phyloP scores from a whole-genome alignment of 345 rosid species.

The Aquilaria yunnanensis region DNA sequence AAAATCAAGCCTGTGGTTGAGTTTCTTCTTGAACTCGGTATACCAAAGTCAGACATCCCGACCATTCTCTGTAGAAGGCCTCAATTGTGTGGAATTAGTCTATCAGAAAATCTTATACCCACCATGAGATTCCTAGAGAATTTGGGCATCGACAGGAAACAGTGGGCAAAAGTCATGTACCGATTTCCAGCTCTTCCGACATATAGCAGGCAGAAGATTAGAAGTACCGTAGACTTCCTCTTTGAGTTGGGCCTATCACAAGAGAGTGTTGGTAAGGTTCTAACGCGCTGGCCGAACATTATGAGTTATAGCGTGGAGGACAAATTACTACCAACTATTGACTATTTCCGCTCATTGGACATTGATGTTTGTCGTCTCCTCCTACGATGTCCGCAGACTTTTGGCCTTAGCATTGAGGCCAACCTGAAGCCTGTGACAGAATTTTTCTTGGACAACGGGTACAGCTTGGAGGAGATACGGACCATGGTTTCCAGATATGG shows the following conservation, averaged over 20 bases:
- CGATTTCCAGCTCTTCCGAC: constrained; percentile 80
- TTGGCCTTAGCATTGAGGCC: constrained; percentile 79
- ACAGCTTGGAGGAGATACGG: constrained; percentile 48
- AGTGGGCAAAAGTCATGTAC: constrained; percentile 80
- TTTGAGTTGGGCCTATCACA: constrained; percentile 58
- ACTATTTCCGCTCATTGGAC: constrained; percentile 58
- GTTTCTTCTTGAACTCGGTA: constrained; percentile 75
- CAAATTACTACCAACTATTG: constrained; percentile 70
- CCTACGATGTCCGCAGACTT: constrained; percentile 64
- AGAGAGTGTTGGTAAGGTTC: constrained; percentile 57
- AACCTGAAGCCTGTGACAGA: constrained; percentile 73
- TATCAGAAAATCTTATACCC: constrained; percentile 66
- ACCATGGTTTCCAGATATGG: constrained; percentile 75
- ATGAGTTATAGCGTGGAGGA: constrained; percentile 76
- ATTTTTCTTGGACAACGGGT: constrained; percentile 70
- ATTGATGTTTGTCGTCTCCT: constrained; percentile 61
- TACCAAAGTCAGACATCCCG: constrained; percentile 59
- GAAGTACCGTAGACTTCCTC: constrained; percentile 57
- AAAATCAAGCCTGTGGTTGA: constrained; percentile 87
- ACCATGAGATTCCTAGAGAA: constrained; percentile 71
- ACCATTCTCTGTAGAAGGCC: constrained; percentile 68
- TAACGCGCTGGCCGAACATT: constrained; percentile 70
- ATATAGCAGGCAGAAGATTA: constrained; percentile 72
- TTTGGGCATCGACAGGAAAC: constrained; percentile 69
- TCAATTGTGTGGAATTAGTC: constrained; percentile 82